These are phyloP conservation scores for Nicotiana attenuata DNA, from an alignment of 257 asterid species.

Conservation along the genomic window DNA sequence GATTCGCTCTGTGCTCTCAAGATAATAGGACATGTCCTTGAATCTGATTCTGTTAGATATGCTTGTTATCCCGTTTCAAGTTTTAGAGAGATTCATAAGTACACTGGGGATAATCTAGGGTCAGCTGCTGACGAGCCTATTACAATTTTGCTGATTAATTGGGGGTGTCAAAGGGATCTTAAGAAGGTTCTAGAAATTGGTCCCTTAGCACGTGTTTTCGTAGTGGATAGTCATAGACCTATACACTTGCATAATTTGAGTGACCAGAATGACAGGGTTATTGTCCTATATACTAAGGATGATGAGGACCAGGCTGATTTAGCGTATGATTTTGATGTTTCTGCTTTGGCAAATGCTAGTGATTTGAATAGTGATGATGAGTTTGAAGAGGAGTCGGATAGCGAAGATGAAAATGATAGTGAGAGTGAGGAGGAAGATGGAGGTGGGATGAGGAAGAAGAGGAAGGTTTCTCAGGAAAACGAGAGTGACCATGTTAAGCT, in stretches of 20 bases:
- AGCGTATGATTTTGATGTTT: conserved; percentile 74
- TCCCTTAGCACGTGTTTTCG: conserved; percentile 63
- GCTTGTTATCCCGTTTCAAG: conserved; percentile 96
- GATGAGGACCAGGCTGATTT: conserved; percentile 83
- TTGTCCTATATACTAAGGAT: conserved; percentile 75
- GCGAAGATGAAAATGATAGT: conserved; percentile 58
- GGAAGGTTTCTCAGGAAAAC: conserved; percentile 40
- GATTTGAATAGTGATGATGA: conserved; percentile 83
- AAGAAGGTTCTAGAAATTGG: conserved; percentile 54
- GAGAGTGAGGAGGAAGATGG: conserved; percentile 50
- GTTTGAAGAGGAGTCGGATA: conserved; percentile 59
- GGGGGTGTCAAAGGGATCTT: conserved; percentile 99
- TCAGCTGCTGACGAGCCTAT: conserved; percentile 53
- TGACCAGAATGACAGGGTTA: conserved; percentile 63
- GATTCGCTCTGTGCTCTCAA: conserved; percentile 89
- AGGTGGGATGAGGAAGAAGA: conserved; percentile 53
- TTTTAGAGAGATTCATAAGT: conserved; percentile 82
- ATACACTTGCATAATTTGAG: conserved; percentile 89
- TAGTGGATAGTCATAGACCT: conserved; percentile 95
- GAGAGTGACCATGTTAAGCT: conserved; percentile 62
- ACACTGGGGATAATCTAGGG: conserved; percentile 55
- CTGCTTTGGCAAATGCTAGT: conserved; percentile 79
- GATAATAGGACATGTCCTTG: conserved; percentile 78
- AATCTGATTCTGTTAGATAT: conserved; percentile 89
- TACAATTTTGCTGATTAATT: conserved; percentile 76